Evolutionary conservation across 2,329 filamentous ascomycete species (phyloP), one percentile per base, ranked within the genome.

Genomic region (Fusarium sp.): DNA sequence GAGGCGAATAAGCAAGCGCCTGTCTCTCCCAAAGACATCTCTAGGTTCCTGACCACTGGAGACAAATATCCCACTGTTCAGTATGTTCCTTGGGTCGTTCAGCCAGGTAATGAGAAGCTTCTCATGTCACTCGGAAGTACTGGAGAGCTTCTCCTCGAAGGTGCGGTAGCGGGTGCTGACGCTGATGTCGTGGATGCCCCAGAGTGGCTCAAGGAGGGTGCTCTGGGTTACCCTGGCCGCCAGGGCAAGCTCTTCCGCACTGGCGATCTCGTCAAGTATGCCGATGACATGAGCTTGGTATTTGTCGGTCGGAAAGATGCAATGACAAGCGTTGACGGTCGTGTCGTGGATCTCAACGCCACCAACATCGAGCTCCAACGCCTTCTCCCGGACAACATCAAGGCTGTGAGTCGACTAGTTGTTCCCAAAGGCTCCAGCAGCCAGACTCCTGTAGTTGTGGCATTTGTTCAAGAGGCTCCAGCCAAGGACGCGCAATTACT

Each of bases 71-170:
- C 69, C 2, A 59, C 50, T 4, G 19, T 60, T 0, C 65, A 66
- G 17, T 67, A 68, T 19, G 63, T 69, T n/a, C 56, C 70, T n/a
- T 78, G 75, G 73, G 56, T 78, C 19, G 69, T 73, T 1, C 67
- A 75, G n/a, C 63, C 73, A 1, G 62, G 65, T 1, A 71, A 77
- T 6, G 47, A 65, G 20, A 54, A 69, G 28, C 42, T 65, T 1
- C 70, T 79, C 4, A 60, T 73, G 39, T 76, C 77, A 1, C 63
- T 79, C 3, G 77, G 77, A 23, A 64, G 67, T 2, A 58, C 72
- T 2, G 78, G 77, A 20, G 79, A 81, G 57, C 71, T 81, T 28
- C 70, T 80, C 1, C 64, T 83, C 8, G 80, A 79, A 49, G 79
- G 79, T 0, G 20, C 15, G 20, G 10, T 17, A 4, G 28, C 21